These are phyloP conservation scores for Phycomyces nitens DNA, from an alignment of 192 early-diverging fungal genomes.

Conservation along the genomic window DNA sequence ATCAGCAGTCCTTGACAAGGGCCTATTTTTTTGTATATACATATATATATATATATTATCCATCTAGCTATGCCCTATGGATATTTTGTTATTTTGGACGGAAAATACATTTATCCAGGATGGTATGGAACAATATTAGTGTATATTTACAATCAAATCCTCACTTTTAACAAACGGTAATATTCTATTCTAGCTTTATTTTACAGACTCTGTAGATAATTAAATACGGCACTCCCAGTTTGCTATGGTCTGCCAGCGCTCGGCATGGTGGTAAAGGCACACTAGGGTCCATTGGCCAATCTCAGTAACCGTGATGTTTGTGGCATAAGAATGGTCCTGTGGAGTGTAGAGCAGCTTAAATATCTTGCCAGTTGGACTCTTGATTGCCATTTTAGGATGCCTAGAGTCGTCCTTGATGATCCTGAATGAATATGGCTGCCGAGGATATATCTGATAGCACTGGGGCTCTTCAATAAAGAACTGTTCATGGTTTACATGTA, in stretches of 20 bases:
- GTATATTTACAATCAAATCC: too few relatives aligned
- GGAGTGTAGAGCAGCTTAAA: constrained; percentile 29
- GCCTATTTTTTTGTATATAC: too few relatives aligned
- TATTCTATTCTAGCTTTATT: too few relatives aligned
- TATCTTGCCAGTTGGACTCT: constrained; percentile 32
- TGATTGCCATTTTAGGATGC: constrained; percentile 36
- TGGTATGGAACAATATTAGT: too few relatives aligned
- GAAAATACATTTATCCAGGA: too few relatives aligned
- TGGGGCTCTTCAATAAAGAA: constrained; percentile 51
- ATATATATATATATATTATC: too few relatives aligned
- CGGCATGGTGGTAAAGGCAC: constrained; percentile 24
- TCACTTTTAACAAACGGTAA: too few relatives aligned
- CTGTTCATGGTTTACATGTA: constrained; percentile 38
- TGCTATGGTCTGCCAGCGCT: constrained; percentile 31
- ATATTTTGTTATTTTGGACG: too few relatives aligned
- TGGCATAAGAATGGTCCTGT: constrained; percentile 27
- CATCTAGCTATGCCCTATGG: too few relatives aligned
- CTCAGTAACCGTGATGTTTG: constrained; percentile 19
- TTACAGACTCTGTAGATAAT: too few relatives aligned
- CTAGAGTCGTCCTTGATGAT: constrained; percentile 22
- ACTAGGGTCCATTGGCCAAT: constrained; percentile 33
- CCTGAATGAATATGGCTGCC: constrained; percentile 45
- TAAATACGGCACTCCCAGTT: constrained; percentile 28
- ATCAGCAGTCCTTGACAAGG: too few relatives aligned
- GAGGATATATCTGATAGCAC: constrained; percentile 39